Conservation (phyloP, 2,329 filamentous ascomycete species). For the Ramichloridium luteum region DNA sequence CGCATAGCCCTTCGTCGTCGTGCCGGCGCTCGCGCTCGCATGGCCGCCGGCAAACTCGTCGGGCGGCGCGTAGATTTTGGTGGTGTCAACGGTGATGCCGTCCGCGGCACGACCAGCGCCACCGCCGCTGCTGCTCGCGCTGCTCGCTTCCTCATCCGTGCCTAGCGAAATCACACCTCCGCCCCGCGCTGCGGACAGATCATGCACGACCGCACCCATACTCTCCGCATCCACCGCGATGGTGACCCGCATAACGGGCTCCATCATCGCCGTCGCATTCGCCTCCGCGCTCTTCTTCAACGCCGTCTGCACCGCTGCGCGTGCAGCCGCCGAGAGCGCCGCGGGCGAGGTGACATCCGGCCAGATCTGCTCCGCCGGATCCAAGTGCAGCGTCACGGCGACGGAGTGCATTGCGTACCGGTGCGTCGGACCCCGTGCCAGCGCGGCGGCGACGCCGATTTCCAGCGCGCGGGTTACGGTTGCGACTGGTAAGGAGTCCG, state of each 20-base stretch:
- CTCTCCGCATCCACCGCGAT: constrained; percentile 75
- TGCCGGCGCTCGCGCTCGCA: constrained; percentile 5
- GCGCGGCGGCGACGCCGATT: constrained; percentile 70
- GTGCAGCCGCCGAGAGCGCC: constrained; percentile 55
- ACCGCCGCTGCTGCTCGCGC: constrained; percentile 21
- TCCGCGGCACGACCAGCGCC: too few relatives aligned
- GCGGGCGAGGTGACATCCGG: constrained; percentile 51
- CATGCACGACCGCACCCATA: constrained; percentile 71
- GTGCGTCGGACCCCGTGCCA: constrained; percentile 73
- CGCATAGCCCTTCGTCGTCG: constrained; percentile 22
- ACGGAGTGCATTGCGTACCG: constrained; percentile 70
- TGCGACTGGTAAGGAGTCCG: constrained; percentile 40
- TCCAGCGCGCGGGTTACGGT: constrained; percentile 46
- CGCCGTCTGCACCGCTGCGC: constrained; percentile 54
- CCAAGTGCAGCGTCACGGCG: constrained; percentile 56
- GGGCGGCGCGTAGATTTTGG: constrained; percentile 71
- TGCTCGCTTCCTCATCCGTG: constrained; percentile 20
- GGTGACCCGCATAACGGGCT: constrained; percentile 83
- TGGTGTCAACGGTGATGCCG: constrained; percentile 47
- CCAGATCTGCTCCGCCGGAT: constrained; percentile 53
- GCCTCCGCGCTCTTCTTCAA: constrained; percentile 48
- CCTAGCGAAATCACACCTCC: constrained; percentile 61
- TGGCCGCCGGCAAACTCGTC: constrained; percentile 55
- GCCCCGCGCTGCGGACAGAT: constrained; percentile 61
- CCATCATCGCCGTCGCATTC: constrained; percentile 56